Evolutionary conservation across 2,329 filamentous ascomycete genomes (phyloP).

Genomic region (Ophiocordyceps camponoti-leonardi): DNA sequence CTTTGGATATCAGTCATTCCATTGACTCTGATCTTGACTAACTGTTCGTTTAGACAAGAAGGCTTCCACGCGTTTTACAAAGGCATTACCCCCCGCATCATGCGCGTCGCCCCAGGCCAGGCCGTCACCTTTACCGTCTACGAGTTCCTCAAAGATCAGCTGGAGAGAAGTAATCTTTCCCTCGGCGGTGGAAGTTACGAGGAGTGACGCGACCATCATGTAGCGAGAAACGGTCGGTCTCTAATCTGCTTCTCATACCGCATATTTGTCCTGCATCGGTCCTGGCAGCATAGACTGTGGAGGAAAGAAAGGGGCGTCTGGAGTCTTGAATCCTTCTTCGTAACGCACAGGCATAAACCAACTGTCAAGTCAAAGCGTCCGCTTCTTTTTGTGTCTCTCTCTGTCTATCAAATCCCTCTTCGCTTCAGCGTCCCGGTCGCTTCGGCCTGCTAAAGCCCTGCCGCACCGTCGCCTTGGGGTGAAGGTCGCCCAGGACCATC

Average conservation of each 20-base stretch:
- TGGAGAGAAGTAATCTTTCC: slow-evolving; percentile 48
- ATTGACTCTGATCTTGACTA: slow-evolving; percentile 2
- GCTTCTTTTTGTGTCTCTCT: neutral
- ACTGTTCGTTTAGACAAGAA: slow-evolving; percentile 49
- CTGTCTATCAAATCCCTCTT: slow-evolving; percentile 1
- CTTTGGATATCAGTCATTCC: too few species aligned
- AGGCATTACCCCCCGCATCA: slow-evolving; percentile 92
- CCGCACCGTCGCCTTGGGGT: slow-evolving; percentile 47
- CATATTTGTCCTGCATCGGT: neutral
- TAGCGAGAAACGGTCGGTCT: neutral
- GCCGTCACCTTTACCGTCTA: slow-evolving; percentile 65
- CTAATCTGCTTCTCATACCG: neutral
- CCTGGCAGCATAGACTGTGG: neutral
- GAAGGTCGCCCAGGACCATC: slow-evolving; percentile 46
- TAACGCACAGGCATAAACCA: neutral
- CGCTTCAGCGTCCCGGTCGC: slow-evolving; percentile 48
- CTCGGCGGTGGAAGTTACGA: slow-evolving; percentile 48
- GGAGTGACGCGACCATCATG: slow-evolving; percentile 29
- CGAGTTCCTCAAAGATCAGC: slow-evolving; percentile 55
- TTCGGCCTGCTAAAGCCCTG: slow-evolving; percentile 62
- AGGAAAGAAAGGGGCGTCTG: neutral
- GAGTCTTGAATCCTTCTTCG: neutral
- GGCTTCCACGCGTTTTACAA: slow-evolving; percentile 94
- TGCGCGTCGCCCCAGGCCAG: slow-evolving; percentile 93
- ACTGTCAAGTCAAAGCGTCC: too few species aligned